Conservation (phyloP, 768 basidiomycete species). For the Termitomyces sp. region DNA sequence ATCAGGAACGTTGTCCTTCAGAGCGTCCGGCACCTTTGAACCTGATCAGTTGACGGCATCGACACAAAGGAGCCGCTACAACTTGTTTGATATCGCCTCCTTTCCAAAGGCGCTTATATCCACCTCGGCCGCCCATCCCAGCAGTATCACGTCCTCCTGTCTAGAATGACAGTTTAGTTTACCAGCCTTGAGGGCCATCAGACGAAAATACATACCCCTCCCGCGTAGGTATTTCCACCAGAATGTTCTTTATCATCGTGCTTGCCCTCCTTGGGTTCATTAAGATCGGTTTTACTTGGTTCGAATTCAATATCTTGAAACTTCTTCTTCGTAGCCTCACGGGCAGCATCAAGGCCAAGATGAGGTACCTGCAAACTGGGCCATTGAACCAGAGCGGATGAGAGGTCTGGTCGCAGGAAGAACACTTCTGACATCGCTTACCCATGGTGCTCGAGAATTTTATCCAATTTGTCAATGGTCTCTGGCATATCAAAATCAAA, state of each 20-base stretch:
- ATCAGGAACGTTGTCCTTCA: slow-evolving; percentile 56
- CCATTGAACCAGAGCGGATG: not conserved
- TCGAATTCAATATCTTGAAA: slow-evolving; percentile 53
- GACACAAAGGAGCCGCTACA: not conserved
- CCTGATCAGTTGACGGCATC: not conserved
- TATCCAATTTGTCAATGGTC: slow-evolving; percentile 53
- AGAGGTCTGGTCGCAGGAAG: not conserved
- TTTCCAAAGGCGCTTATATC: slow-evolving; percentile 60
- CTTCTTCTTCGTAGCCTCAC: slow-evolving; percentile 45
- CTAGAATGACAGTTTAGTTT: slow-evolving; percentile 22
- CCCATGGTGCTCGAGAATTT: slow-evolving; percentile 59
- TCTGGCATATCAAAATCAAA: slow-evolving; percentile 70
- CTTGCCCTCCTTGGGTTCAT: slow-evolving; percentile 54
- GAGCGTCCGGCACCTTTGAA: slow-evolving; percentile 39
- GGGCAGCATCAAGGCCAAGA: slow-evolving; percentile 52
- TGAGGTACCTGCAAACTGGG: slow-evolving; percentile 45
- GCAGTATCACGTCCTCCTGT: slow-evolving; percentile 64
- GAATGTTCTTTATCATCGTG: slow-evolving; percentile 58
- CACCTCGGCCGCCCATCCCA: slow-evolving; percentile 60
- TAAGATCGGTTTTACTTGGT: slow-evolving; percentile 44
- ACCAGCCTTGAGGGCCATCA: not conserved
- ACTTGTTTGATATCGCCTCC: slow-evolving; percentile 63
- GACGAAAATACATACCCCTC: slow-evolving; percentile 39
- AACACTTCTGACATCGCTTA: slow-evolving; percentile 16
- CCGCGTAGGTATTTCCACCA: slow-evolving; percentile 62